Conservation (phyloP, 2,329 filamentous ascomycete species). For the Trematosphaeria pertusa region DNA sequence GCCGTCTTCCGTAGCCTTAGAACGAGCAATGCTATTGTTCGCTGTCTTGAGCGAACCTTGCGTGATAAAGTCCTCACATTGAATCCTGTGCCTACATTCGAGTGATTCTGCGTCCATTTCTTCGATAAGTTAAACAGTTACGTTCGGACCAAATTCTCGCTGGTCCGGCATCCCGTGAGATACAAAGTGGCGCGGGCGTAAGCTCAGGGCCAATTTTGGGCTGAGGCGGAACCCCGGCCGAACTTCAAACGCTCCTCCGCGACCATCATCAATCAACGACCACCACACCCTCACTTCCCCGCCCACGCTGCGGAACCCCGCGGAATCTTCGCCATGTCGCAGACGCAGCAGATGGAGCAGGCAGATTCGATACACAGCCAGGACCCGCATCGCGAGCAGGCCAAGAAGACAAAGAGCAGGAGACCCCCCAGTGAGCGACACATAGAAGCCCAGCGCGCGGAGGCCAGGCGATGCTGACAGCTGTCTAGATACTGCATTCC, state of each 20-base stretch:
- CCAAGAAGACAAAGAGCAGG: constrained; percentile 81
- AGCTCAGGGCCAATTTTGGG: constrained; percentile 16
- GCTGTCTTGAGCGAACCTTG: constrained; percentile 7
- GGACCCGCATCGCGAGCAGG: constrained; percentile 48
- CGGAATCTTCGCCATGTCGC: constrained; percentile 51
- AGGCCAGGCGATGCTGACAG: constrained; percentile 27
- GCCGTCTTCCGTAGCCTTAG: constrained; percentile 16
- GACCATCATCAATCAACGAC: constrained; percentile 20
- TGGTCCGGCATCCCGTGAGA: no score
- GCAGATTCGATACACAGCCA: constrained; percentile 53
- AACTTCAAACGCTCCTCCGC: constrained; percentile 29
- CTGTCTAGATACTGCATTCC: constrained; percentile 84
- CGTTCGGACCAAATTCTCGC: no score
- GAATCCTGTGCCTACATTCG: no score
- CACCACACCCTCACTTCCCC: constrained; percentile 21
- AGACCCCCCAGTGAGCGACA: constrained; percentile 79
- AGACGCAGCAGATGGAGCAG: constrained; percentile 52
- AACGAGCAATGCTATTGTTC: constrained; percentile 12
- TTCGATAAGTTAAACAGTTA: no score
- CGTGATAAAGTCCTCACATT: no score
- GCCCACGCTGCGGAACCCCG: constrained; percentile 36
- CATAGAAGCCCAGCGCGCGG: constrained; percentile 10
- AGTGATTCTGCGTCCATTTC: no score
- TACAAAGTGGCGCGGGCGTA: constrained; percentile 30
- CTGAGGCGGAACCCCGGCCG: constrained; percentile 13